Base-by-base conservation (phyloP, 2,329 filamentous ascomycete genomes). In the Aspergillus sp. region DNA sequence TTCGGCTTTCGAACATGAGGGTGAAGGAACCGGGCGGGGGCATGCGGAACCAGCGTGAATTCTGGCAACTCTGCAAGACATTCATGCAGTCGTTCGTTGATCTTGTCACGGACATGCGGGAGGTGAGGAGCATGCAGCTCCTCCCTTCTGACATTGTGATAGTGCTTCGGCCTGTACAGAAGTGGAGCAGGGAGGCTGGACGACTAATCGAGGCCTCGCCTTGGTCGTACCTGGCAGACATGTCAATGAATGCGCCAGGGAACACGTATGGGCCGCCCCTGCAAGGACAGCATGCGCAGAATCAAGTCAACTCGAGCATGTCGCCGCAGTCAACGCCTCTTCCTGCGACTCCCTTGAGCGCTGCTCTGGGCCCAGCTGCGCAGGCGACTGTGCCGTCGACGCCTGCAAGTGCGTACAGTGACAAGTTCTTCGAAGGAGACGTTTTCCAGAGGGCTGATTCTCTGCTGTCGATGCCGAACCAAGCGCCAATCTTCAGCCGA, bases 261-360 rank as follows among this genome's bases (percentile, higher is more conserved):
- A 44, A 43, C 24, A 39, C 60, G 8, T 60, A 60, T 33, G 58
- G 58, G 5, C 58, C 57, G 22, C 53, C 56, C 2, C 34, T 59
- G 17, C 56, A 61, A 30, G 41, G 46, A 1, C 46, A 49, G 14
- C 52, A 53, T 26, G 15, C 42, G 2, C 55, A 59, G 24, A 52
- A 58, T 28, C 54, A 55, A 29, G 41, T 49, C 31, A 49, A 44
- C 33, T 42, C 51, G n/a, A 46, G 41, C 37, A 40, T 53, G 36
- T 57, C 59, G 15, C 70, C 66, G 8, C 71, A 71, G 29, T 67
- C 69, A 14, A 64, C 72, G 7, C 68, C 73, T 8, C 63, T 86
- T 24, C 86, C 88, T 6, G 86, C 91, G 49, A 95, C 88, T 1
- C 88, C 89, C 5, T 73, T 94, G 40, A 91, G 84, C 47, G 88